Evolutionary conservation across 345 rosid species (phyloP), one percentile per base, ranked within the genome.

Genomic region (Abelmoschus esculentus): DNA sequence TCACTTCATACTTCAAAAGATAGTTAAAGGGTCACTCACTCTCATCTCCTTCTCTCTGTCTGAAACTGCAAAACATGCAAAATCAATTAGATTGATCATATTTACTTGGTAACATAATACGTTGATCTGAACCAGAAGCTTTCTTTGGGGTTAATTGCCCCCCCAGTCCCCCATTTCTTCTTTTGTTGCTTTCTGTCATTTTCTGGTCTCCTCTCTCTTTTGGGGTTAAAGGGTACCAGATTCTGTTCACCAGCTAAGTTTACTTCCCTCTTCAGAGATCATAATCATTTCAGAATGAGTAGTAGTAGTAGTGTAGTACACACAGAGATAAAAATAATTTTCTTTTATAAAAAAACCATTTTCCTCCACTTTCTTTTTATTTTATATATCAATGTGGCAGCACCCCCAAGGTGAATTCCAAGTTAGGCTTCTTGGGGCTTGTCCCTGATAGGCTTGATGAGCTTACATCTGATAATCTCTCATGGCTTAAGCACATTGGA

Each of bases 341-440:
- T 49, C 53, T 49, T 49, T 3, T 31, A 31, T 28, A 40, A 15
- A 4, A 31, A 17, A 52, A 6, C 42, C 42, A 46, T 47, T 14
- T 47, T 47, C 5, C 15, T 12, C 15, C 3, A 9, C 14, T 6
- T 19, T 2, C 15, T 13, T 17, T 61, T 34, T 31, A 4, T 32
- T 32, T 32, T 32, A 32, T 28, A 18, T 72, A 66, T 83, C 87
- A 91, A 76, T 69, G 91, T 85, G 90, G 80, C 80, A 55, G 60
- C 10, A 96, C 84, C 55, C 98, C 99, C 87, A 95, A 78, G 29
- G 98, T 91, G 80, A 95, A 95, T 73, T 95, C 99, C 74, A 95
- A 86, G 80, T 90, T 95, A 59, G 98, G 99, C 80, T 79, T 91
- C 86, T 84, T 84, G 74, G 87, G 87, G 82, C 92, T 88, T 78